phyloP scores from a whole-genome alignment of 805 yeast genomes.

The Cyberlindnera sargentensis region DNA sequence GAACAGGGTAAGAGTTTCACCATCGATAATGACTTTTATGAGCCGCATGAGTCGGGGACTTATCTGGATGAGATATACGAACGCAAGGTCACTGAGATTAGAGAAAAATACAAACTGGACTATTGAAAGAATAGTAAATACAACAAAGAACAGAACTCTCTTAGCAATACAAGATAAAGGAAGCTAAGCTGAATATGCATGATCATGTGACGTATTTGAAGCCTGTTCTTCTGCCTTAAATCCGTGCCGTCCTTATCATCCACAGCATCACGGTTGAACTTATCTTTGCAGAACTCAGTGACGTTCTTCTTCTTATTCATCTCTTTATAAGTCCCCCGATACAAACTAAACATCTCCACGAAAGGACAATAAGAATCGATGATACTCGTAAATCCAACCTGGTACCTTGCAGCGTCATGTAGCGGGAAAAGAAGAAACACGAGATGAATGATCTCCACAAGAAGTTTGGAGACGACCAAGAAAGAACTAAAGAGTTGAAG shows the following conservation, averaged over 20 bases:
- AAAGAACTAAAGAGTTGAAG: slow-evolving; percentile 26
- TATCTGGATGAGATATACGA: slow-evolving; percentile 1
- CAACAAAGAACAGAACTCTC: no score
- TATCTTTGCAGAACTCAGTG: slow-evolving; percentile 9
- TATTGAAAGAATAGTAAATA: neutral
- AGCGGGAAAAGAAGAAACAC: slow-evolving; percentile 31
- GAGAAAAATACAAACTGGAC: neutral
- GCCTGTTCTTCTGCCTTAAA: slow-evolving; percentile 25
- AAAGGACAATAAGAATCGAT: slow-evolving; percentile 35
- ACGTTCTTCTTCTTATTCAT: slow-evolving; percentile 28
- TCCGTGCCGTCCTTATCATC: slow-evolving; percentile 34
- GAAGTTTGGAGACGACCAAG: slow-evolving; percentile 37
- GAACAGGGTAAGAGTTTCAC: slow-evolving; percentile 1
- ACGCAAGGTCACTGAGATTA: neutral
- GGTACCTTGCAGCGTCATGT: slow-evolving; percentile 36
- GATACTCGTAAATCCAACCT: slow-evolving; percentile 38
- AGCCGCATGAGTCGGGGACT: neutral
- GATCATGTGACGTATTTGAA: slow-evolving; percentile 28
- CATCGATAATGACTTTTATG: slow-evolving; percentile 1
- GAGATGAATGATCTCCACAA: slow-evolving; percentile 34
- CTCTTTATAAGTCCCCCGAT: slow-evolving; percentile 25
- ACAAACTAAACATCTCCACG: slow-evolving; percentile 28
- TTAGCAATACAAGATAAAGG: no score
- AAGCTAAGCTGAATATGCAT: neutral
- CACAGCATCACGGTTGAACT: slow-evolving; percentile 16